phyloP scores from a whole-genome alignment of 2,329 filamentous ascomycete genomes.

The Paraphaeosphaeria minitans region DNA sequence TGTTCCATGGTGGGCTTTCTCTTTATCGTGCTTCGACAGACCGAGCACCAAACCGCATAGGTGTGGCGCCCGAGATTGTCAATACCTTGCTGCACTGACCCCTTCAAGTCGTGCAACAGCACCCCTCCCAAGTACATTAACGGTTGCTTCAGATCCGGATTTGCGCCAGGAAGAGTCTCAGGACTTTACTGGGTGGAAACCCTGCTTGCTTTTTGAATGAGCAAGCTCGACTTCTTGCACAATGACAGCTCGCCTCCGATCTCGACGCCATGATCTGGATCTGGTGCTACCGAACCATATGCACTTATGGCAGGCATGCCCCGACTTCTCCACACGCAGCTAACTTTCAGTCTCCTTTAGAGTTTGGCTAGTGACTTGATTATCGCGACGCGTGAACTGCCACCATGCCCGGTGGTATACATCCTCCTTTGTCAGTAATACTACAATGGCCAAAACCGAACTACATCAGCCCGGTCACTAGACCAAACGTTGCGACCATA shows the following conservation, averaged over 20 bases:
- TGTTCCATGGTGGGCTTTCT: too few species aligned
- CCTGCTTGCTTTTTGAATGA: neutral
- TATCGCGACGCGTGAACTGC: neutral
- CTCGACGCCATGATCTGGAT: neutral
- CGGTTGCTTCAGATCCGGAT: neutral
- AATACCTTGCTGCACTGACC: neutral
- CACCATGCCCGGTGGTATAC: conserved; percentile 39
- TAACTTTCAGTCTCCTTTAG: neutral
- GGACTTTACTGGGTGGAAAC: neutral
- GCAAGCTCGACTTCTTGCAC: neutral
- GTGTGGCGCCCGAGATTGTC: too few species aligned
- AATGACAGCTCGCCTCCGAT: neutral
- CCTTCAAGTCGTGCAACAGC: neutral
- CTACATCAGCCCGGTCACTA: conserved; percentile 26
- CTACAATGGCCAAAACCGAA: conserved; percentile 34
- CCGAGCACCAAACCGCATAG: too few species aligned
- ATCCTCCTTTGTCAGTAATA: conserved; percentile 32
- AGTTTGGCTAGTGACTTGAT: neutral
- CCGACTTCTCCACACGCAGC: conserved; percentile 6
- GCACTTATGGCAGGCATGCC: conserved; percentile 13
- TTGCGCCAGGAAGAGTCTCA: neutral
- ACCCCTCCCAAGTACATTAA: too few species aligned
- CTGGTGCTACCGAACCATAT: neutral
- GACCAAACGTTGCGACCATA: conserved; percentile 25
- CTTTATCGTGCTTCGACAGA: too few species aligned